Base-by-base conservation (phyloP, 2,329 filamentous ascomycete species). In the Aschersonia sp. region DNA sequence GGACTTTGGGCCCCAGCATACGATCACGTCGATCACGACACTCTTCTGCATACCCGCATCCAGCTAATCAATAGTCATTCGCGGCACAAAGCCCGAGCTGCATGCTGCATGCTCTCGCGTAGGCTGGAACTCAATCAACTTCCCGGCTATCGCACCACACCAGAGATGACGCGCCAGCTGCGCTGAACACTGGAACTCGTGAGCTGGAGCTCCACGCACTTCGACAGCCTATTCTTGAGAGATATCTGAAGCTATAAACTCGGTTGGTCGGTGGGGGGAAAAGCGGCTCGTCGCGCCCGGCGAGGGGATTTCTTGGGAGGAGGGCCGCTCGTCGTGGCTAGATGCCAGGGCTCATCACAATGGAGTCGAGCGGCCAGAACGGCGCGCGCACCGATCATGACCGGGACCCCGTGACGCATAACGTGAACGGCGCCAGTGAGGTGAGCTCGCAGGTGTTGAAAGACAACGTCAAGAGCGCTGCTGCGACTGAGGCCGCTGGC, bases 331-430 rank as follows among this genome's bases (percentile, higher is more conserved):
- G 43, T 47, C 45, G 50, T 51, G 49, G 50, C 53, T 60, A 57
- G 58, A 77, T 76, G 74, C 72, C 74, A 53, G 71, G 73, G 56
- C 59, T 67, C 56, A 66, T 75, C 65, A 71, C 67, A 56, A 77
- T 77, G 73, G 73, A 77, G 54, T 70, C 71, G 64, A 72, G 72
- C 62, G 65, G 63, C 59, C 68, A 70, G 59, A 73, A 73, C 58
- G 72, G 72, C 55, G 65, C 67, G 58, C 73, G 69, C 59, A 72
- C 71, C 56, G 74, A 78, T 59, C 72, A 78, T 61, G 72, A 78
- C 58, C 72, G 72, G 69, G 67, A 72, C 52, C 50, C 58, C 44
- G 63, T 61, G 52, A 54, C 59, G 47, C 74, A 74, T 53, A 71
- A 68, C 42, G 54, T 66, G 53, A 70, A 72, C 56, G 70, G 69